Conservation (phyloP, 2,329 filamentous ascomycete species). For the Penicillium italicum region DNA sequence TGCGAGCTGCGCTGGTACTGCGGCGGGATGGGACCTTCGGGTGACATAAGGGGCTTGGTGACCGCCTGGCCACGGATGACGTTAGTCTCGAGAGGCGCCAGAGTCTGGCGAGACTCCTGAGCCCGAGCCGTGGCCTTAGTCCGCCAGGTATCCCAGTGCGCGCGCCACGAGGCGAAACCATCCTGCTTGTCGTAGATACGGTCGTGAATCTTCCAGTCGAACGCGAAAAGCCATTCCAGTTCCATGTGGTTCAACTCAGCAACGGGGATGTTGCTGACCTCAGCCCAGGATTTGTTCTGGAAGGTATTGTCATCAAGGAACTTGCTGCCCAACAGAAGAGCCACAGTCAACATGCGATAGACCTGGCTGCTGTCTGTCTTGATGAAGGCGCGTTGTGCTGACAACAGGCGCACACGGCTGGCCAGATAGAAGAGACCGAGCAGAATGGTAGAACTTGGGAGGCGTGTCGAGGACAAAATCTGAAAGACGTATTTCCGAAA, state of each 20-base stretch:
- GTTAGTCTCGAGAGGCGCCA: constrained; percentile 64
- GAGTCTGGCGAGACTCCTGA: constrained; percentile 47
- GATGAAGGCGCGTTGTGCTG: constrained; percentile 50
- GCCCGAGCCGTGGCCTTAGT: constrained; percentile 48
- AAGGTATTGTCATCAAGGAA: constrained; percentile 97
- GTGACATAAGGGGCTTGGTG: constrained; percentile 50
- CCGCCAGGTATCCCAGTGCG: constrained; percentile 64
- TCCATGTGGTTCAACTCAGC: constrained; percentile 80
- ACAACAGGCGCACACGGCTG: constrained; percentile 74
- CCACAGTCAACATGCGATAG: constrained; percentile 82
- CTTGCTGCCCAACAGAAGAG: constrained; percentile 85
- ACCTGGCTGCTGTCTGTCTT: constrained; percentile 64
- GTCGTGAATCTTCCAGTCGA: constrained; percentile 81
- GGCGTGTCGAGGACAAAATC: constrained; percentile 82
- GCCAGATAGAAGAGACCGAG: constrained; percentile 87
- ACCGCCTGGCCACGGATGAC: constrained; percentile 50
- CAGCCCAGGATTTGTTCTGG: constrained; percentile 94
- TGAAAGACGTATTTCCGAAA: constrained; percentile 91
- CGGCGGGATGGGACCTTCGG: constrained; percentile 47
- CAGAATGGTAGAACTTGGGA: constrained; percentile 87
- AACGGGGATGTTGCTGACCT: constrained; percentile 86
- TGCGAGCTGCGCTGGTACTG: constrained; percentile 48
- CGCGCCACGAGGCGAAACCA: constrained; percentile 63
- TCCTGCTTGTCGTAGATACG: constrained; percentile 71
- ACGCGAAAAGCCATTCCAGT: constrained; percentile 79